Evolutionary conservation across 2,329 filamentous ascomycete species (phyloP).

Genomic region (Corniculantispora saksenae): DNA sequence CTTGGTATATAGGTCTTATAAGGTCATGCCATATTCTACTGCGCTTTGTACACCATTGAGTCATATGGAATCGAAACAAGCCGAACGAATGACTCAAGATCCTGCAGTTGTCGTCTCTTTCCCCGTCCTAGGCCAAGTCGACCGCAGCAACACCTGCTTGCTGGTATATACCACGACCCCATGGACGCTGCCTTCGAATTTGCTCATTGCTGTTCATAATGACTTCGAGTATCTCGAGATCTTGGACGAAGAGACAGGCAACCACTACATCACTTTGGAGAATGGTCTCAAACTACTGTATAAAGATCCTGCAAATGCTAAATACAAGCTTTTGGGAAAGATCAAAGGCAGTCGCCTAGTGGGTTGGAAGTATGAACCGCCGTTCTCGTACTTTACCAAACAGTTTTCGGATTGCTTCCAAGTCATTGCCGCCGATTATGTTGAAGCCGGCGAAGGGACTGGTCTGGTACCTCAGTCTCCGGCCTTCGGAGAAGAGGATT

Average conservation of each 20-base stretch:
- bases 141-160: constrained; percentile 61
- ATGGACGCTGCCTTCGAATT: constrained; percentile 78
- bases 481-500: constrained; percentile 78
- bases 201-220: constrained; percentile 69
- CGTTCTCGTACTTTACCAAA: constrained; percentile 72
- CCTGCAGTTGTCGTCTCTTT: constrained; percentile 73
- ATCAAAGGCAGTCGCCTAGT: constrained; percentile 69
- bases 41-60: constrained; percentile 72
- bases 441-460: constrained; percentile 71
- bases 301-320: constrained; percentile 76
- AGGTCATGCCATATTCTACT: constrained; percentile 76
- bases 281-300: constrained; percentile 67
- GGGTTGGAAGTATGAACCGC: constrained; percentile 70
- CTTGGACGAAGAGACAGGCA: constrained; percentile 63
- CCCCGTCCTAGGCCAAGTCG: constrained; percentile 64
- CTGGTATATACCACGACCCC: constrained; percentile 67
- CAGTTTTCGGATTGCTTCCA: constrained; percentile 70
- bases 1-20: constrained; percentile 69
- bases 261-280: constrained; percentile 70
- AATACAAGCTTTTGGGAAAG: constrained; percentile 68
- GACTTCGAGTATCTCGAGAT: constrained; percentile 80
- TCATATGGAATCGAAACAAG: constrained; percentile 75
- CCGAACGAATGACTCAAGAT: constrained; percentile 75
- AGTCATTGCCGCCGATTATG: constrained; percentile 69
- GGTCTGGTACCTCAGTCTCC: constrained; percentile 76